These are phyloP conservation scores for Trichoderma cornu-damae DNA, from an alignment of 2,329 filamentous ascomycete species.

Conservation along the genomic window DNA sequence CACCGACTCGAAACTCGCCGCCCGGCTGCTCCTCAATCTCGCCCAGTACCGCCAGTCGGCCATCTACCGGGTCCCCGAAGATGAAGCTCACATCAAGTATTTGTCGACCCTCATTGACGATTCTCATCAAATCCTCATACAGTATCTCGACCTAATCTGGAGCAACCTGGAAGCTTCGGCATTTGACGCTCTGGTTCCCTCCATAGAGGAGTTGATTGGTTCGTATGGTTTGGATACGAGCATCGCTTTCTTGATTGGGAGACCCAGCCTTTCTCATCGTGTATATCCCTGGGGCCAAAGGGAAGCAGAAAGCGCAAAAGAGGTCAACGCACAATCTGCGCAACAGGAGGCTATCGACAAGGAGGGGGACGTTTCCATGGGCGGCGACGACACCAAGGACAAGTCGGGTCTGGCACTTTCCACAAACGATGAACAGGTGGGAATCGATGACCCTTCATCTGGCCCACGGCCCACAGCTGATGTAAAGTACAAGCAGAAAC, in stretches of 20 bases:
- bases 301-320: slow-evolving; percentile 29
- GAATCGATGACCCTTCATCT: slow-evolving; percentile 19
- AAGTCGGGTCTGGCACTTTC: slow-evolving; percentile 27
- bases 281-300: slow-evolving; percentile 45
- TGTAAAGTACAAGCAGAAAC: slow-evolving; percentile 28
- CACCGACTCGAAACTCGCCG: slow-evolving; percentile 70
- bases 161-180: slow-evolving; percentile 69
- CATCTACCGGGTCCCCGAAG: slow-evolving; percentile 66
- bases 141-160: slow-evolving; percentile 85
- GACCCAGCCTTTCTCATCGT: slow-evolving; percentile 65
- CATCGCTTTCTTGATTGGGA: slow-evolving; percentile 78
- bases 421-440: slow-evolving; percentile 32
- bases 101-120: slow-evolving; percentile 86
- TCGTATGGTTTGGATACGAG: slow-evolving; percentile 75
- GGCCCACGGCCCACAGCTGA: slow-evolving; percentile 25
- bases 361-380: slow-evolving; percentile 56
- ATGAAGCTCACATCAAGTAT: slow-evolving; percentile 78
- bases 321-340: slow-evolving; percentile 25
- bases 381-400: slow-evolving; percentile 26
- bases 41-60: slow-evolving; percentile 87
- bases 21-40: slow-evolving; percentile 80
- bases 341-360: slow-evolving; percentile 37
- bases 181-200: slow-evolving; percentile 74
- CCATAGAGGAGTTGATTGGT: slow-evolving; percentile 65
- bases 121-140: slow-evolving; percentile 75